These are phyloP conservation scores for Zygosaccharomyces lentus DNA, from an alignment of 805 yeast genomes.

Conservation along the genomic window DNA sequence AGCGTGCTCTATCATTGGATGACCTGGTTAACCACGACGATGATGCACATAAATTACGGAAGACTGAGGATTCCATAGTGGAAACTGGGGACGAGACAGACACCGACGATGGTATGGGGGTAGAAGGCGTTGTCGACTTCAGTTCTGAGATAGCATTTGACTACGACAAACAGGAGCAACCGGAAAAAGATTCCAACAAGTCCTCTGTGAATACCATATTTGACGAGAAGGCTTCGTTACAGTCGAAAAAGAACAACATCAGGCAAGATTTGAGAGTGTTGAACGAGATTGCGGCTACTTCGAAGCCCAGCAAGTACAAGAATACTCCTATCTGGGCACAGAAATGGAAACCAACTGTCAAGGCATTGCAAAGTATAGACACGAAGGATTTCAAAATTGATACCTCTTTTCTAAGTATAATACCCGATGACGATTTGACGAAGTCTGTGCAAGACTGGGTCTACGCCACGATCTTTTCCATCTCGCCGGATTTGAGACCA, in stretches of 20 bases:
- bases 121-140: constrained; percentile 26
- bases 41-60: constrained; percentile 21
- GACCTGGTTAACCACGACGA: constrained; percentile 37
- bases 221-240: constrained; percentile 30
- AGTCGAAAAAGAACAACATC: constrained; percentile 32
- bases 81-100: constrained; percentile 30
- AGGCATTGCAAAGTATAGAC: constrained; percentile 32
- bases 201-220: constrained; percentile 26
- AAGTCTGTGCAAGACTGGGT: constrained; percentile 85
- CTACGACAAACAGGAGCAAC: constrained; percentile 31
- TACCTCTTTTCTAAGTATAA: constrained; percentile 55
- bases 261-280: constrained; percentile 32
- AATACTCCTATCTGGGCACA: constrained; percentile 82
- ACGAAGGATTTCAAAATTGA: constrained; percentile 35
- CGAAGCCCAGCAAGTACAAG: constrained; percentile 58
- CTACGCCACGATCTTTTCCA: constrained; percentile 70
- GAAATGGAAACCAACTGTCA: constrained; percentile 53
- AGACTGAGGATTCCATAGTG: constrained; percentile 8
- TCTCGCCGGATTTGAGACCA: constrained; percentile 49
- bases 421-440: constrained; percentile 73
- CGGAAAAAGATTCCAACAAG: neutral
- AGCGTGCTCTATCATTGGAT: constrained; percentile 34
- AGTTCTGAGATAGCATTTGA: constrained; percentile 33
- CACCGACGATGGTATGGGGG: constrained; percentile 32
- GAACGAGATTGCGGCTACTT: constrained; percentile 28